Base-by-base conservation (phyloP, 306 rosid genomes). In the Cyamopsis tetragonoloba region DNA sequence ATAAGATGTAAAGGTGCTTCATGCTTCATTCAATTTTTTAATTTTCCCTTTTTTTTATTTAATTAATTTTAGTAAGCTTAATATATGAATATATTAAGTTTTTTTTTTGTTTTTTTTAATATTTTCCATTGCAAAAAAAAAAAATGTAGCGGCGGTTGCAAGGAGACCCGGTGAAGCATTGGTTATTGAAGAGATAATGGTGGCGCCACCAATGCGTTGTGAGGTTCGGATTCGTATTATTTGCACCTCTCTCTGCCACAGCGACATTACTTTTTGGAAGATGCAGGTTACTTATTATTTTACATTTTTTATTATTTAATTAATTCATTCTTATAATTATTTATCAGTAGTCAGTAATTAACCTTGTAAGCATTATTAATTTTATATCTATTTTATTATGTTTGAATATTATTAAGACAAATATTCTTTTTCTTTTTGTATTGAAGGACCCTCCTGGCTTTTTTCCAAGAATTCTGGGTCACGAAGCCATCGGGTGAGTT, bases 401-500 rank as follows among this genome's bases (percentile, higher is more conserved):
- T 3, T n/a, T 44, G 58, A 7, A 35, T 46, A 26, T 7, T 28
- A 7, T 41, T 27, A 73, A 50, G 24, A 50, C n/a, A n/a, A n/a
- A n/a, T n/a, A n/a, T n/a, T 62, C 1, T 3, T 1, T 19, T 43
- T 61, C 68, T 20, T 14, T 55, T 3, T 62, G 61, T 48, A 39
- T 22, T 69, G 69, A 68, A 91, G 95, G 92, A 48, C 13, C 77
- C 85, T 74, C 95, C 83, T 17, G 91, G 66, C 49, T 28, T 77
- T 71, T 66, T 79, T 24, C 98, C 92, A 3, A 82, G 89, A 72
- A 89, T 92, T 66, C 71, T 92, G 3, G 96, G 96, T 51, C 95
- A 92, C 31, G 95, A 92, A 73, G 96, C 96, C 12, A 24, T 82
- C 47, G 96, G 96, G 96, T 83, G 57, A 77, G 80, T 65, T 47